phyloP scores from a whole-genome alignment of 2,329 filamentous ascomycete genomes.

The Bisporella sp. region DNA sequence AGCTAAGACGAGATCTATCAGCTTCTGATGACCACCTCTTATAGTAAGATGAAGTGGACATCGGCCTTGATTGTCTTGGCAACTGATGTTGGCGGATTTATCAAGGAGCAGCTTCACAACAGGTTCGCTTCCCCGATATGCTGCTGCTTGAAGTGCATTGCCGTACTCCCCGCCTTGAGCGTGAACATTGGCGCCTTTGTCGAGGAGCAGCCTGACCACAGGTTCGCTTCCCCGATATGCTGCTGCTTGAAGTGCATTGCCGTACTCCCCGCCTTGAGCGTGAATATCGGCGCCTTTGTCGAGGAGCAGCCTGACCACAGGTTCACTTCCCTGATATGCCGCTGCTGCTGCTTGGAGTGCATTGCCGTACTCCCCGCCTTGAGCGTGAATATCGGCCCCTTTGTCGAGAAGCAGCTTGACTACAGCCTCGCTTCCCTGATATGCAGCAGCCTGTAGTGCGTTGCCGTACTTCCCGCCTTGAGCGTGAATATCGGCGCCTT shows the following conservation, averaged over 20 bases:
- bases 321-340: no score
- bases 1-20: slow-evolving; percentile 3
- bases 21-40: slow-evolving; percentile 1
- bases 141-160: neutral
- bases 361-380: no score
- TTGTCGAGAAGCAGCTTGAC: no score
- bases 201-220: neutral
- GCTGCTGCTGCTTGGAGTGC: no score
- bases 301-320: neutral
- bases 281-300: neutral
- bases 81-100: slow-evolving; percentile 2
- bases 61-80: slow-evolving; percentile 6
- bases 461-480: neutral
- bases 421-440: no score
- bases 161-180: neutral
- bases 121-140: neutral
- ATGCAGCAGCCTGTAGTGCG: neutral
- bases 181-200: neutral
- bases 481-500: neutral
- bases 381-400: no score
- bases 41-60: slow-evolving; percentile 5
- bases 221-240: neutral
- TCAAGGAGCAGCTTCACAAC: no score
- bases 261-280: no score
- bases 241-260: neutral